Evolutionary conservation across 2,329 filamentous ascomycete genomes (phyloP).

Genomic region (Nigrograna mackinnonii): DNA sequence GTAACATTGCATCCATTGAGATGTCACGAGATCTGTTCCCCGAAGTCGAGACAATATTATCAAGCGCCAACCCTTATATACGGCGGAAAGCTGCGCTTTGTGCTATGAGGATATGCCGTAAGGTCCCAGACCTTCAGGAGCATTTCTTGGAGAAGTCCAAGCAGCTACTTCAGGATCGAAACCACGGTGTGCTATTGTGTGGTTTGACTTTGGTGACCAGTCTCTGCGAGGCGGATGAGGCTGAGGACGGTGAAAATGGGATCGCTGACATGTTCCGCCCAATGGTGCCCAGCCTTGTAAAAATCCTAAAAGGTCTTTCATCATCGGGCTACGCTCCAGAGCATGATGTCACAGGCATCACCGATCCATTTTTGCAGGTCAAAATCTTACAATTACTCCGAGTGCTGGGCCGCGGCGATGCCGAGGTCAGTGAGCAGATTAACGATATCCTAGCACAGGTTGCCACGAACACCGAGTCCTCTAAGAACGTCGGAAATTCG

Average conservation of each 20-base stretch:
- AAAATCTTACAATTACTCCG: conserved; percentile 88
- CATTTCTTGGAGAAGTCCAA: conserved; percentile 96
- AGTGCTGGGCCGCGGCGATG: conserved; percentile 83
- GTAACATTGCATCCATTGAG: conserved; percentile 96
- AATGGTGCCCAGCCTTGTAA: conserved; percentile 81
- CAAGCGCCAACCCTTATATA: conserved; percentile 97
- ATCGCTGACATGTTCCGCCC: conserved; percentile 90
- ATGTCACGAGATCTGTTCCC: conserved; percentile 98
- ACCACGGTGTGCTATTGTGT: conserved; percentile 92
- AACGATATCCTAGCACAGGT: conserved; percentile 98
- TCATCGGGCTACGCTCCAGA: conserved; percentile 97
- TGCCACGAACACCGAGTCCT: conserved; percentile 95
- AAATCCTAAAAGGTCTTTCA: conserved; percentile 87
- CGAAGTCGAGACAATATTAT: conserved; percentile 89
- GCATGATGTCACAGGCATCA: conserved; percentile 97
- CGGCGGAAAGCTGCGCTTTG: conserved; percentile 96
- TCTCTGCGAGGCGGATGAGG: conserved; percentile 93
- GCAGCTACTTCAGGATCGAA: conserved; percentile 83
- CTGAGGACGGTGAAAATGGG: conserved; percentile 85
- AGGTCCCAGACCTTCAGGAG: conserved; percentile 95
- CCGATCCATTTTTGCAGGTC: conserved; percentile 95
- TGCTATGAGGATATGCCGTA: conserved; percentile 97
- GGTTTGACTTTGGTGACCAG: conserved; percentile 89
- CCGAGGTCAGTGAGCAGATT: conserved; percentile 90
- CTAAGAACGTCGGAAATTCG: conserved; percentile 97